A percentile compares a stretch with the other conserved stretches of the same genome.
phyloP scores from a whole-genome alignment of 2,329 filamentous ascomycete genomes.

The Akanthomyces lecanii region DNA sequence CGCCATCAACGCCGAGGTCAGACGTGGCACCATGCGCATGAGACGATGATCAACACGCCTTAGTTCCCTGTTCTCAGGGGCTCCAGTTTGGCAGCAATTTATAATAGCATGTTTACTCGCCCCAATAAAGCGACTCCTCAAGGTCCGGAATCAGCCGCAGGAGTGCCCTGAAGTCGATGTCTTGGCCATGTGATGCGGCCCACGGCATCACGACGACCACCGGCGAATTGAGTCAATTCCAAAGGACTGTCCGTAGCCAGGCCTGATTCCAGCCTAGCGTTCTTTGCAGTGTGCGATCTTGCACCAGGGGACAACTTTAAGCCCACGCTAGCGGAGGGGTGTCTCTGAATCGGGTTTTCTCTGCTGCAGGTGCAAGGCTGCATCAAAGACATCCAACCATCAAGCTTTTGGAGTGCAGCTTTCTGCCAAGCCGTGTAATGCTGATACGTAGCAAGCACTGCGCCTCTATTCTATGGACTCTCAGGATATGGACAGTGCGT shows the following conservation, averaged over 20 bases:
- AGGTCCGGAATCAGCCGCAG: not conserved
- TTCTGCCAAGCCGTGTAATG: not conserved
- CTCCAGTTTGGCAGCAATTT: not conserved
- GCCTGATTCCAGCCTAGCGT: conserved; percentile 8
- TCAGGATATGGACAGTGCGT: not conserved
- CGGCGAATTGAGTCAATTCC: not conserved
- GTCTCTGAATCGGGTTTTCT: not conserved
- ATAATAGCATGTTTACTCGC: not conserved
- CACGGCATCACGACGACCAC: not conserved
- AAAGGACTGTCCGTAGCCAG: not conserved
- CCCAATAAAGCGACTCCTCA: not conserved
- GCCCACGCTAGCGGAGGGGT: not conserved
- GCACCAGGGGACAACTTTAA: not conserved
- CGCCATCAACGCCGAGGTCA: conserved; percentile 1
- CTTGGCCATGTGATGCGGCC: not conserved
- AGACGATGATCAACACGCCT: conserved; percentile 6
- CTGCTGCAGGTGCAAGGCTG: conserved; percentile 5
- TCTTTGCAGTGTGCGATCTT: conserved; percentile 4
- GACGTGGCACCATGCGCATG: conserved; percentile 6
- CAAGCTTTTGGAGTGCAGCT: not conserved
- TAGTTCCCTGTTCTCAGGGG: not conserved
- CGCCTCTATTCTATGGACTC: not conserved
- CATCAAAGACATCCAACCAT: not conserved
- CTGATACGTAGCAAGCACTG: not conserved
- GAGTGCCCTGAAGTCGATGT: not conserved